Evolutionary conservation across 179 eudicot genomes (phyloP).

Genomic region (Spergularia azorica): DNA sequence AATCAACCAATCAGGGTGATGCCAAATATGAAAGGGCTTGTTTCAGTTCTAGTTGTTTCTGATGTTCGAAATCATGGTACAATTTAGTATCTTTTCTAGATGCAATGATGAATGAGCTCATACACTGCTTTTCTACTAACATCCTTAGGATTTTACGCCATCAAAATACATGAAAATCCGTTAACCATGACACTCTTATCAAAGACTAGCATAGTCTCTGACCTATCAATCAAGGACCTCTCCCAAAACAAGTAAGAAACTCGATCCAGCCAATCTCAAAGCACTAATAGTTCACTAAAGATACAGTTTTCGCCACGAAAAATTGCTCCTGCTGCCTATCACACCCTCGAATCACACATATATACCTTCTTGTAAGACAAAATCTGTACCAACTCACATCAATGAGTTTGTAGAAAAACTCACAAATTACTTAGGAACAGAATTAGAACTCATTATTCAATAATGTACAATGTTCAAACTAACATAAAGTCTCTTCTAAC

Average conservation of each 20-base stretch:
- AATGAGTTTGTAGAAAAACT: too few species aligned
- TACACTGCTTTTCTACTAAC: not conserved
- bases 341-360: not conserved
- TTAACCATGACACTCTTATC: not conserved
- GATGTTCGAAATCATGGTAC: not conserved
- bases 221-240: not conserved
- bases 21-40: not conserved
- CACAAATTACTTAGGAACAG: too few species aligned
- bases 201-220: not conserved
- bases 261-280: not conserved
- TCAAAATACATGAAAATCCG: not conserved
- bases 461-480: too few species aligned
- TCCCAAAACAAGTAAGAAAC: slow-evolving; percentile 2
- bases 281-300: not conserved
- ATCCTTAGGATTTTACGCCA: not conserved
- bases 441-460: too few species aligned
- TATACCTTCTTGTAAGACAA: too few species aligned
- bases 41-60: not conserved
- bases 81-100: not conserved
- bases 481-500: too few species aligned
- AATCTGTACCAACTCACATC: too few species aligned
- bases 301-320: not conserved
- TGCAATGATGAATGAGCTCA: not conserved
- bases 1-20: not conserved
- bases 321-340: not conserved